Base-by-base conservation (phyloP, 495 filamentous ascomycete species). In the Hypoxylon rickii region DNA sequence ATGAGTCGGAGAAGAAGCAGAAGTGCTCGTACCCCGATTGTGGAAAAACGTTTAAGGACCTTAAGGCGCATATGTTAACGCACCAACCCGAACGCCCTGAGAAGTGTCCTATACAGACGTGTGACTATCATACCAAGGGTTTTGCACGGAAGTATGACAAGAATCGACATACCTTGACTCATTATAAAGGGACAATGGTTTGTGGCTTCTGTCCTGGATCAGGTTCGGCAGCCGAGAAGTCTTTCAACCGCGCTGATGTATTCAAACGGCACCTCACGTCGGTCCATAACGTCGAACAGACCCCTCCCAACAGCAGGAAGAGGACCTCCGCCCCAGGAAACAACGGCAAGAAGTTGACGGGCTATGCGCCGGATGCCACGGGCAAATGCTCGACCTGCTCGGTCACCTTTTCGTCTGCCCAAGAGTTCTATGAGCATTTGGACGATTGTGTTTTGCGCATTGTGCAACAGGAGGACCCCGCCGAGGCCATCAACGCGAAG, bases 161-260 rank as follows among this genome's bases (percentile, higher is more conserved):
- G 76, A 97, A 97, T 70, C 78, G 94, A n/a, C 94, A 99, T 67
- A 96, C 93, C 0, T 69, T 99, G 58, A 99, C 95, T 18, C 94
- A 99, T 61, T 99, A 99, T 79, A 97, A 97, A 71, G 95, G 95
- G 3, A 97, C 92, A 4, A 97, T 99, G 95, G 90, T 97, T 11
- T 99, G 94, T 69, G 92, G 93, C 8, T 97, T 99, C 72, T 99
- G 94, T 57, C 90, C 94, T 2, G 91, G 92, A 1, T 88, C 89
- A 15, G 95, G 95, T 8, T 95, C 92, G 0, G 82, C 92, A 1
- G 89, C 89, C 2, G 94, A 97, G 71, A 99, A 99, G 79, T 95
- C 90, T 49, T 99, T 99, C 76, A 99, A 99, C 76, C 84, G 94
- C 16, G 94, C 95, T 19, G 94, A 99, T 65, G 95, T 99, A 37